Evolutionary conservation across 768 basidiomycete species (phyloP).

Genomic region (Mycena epipterygia): DNA sequence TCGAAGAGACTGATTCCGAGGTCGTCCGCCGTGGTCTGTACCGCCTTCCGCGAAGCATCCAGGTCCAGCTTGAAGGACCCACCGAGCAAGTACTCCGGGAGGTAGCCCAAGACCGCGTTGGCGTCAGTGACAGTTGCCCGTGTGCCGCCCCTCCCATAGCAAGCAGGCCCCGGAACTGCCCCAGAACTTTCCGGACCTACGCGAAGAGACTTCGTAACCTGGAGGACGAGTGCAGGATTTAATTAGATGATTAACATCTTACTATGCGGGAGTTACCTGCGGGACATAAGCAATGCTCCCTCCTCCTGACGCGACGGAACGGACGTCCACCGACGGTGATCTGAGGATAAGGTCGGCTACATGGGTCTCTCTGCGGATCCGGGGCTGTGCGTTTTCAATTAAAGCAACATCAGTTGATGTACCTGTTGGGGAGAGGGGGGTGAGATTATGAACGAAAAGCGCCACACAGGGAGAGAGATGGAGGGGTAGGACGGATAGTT

Average conservation of each 20-base stretch:
- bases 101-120: slow-evolving; percentile 37
- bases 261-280: not conserved
- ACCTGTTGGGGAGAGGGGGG: no score
- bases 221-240: not conserved
- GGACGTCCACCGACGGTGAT: slow-evolving; percentile 31
- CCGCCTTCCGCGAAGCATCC: slow-evolving; percentile 26
- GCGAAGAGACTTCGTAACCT: slow-evolving; percentile 32
- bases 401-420: slow-evolving; percentile 29
- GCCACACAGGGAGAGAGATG: no score
- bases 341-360: slow-evolving; percentile 31
- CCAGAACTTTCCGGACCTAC: slow-evolving; percentile 38
- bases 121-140: slow-evolving; percentile 23
- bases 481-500: no score
- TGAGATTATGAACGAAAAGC: no score
- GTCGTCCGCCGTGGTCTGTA: slow-evolving; percentile 33
- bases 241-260: not conserved
- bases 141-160: slow-evolving; percentile 23
- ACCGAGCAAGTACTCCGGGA: slow-evolving; percentile 32
- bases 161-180: slow-evolving; percentile 32
- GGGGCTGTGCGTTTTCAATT: slow-evolving; percentile 24
- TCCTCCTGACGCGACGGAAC: slow-evolving; percentile 33
- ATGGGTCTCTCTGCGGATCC: slow-evolving; percentile 32
- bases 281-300: slow-evolving; percentile 33
- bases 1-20: slow-evolving; percentile 30
- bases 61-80: slow-evolving; percentile 37